These are phyloP conservation scores for Geranomyces variabilis DNA, from an alignment of 192 early-diverging fungal species.

Conservation along the genomic window DNA sequence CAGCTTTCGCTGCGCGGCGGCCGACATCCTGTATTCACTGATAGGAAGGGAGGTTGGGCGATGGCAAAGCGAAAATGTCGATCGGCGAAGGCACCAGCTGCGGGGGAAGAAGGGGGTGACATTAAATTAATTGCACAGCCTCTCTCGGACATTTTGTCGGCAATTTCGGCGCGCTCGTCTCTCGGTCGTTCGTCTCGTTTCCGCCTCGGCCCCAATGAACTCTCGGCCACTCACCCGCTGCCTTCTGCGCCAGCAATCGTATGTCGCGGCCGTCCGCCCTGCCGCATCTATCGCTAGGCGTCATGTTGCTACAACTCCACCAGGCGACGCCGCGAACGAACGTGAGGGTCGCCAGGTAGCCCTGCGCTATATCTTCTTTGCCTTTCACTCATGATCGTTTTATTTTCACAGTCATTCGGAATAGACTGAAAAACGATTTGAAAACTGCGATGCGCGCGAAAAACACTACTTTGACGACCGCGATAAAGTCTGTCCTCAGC, in stretches of 20 bases:
- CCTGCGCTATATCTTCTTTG: not conserved
- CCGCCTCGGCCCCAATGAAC: too few relatives aligned
- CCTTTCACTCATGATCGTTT: not conserved
- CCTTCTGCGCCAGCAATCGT: too few relatives aligned
- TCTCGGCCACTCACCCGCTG: too few relatives aligned
- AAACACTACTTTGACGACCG: conserved; percentile 63
- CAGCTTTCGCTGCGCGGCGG: conserved; percentile 36
- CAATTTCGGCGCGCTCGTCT: too few relatives aligned
- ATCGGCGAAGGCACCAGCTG: too few relatives aligned
- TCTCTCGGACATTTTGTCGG: too few relatives aligned
- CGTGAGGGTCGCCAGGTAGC: not conserved
- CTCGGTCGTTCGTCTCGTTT: too few relatives aligned
- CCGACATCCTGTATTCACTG: conserved; percentile 20
- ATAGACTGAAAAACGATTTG: conserved; percentile 72
- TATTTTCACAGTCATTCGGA: not conserved
- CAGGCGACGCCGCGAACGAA: not conserved
- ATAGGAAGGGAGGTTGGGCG: too few relatives aligned
- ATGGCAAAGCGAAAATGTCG: too few relatives aligned
- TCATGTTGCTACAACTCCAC: not conserved
- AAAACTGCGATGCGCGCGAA: conserved; percentile 79
- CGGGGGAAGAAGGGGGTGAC: too few relatives aligned
- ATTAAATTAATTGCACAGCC: too few relatives aligned
- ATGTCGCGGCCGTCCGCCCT: too few relatives aligned
- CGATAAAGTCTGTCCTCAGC: conserved; percentile 76
- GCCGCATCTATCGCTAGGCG: not conserved